Percentiles rank a stretch among this genome's conserved stretches.
These are phyloP conservation scores for Neospermospora avenae DNA, from an alignment of 2,329 filamentous ascomycete genomes.

Conservation along the genomic window DNA sequence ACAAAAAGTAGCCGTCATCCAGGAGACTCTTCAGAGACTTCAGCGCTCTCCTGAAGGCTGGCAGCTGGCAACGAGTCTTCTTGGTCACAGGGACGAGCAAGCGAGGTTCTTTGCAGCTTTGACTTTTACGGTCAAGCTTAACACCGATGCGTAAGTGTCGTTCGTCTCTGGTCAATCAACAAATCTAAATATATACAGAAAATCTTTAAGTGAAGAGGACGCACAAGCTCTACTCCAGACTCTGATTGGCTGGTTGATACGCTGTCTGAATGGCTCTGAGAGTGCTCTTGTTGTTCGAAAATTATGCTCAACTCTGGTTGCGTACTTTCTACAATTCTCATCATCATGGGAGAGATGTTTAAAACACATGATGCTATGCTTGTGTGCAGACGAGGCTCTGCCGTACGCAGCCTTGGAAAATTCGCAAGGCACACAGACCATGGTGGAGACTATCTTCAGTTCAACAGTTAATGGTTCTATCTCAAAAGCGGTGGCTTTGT, in stretches of 20 bases:
- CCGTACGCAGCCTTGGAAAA: conserved; percentile 47
- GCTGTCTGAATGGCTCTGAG: conserved; percentile 48
- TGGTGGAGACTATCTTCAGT: conserved; percentile 46
- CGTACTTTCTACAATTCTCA: conserved; percentile 71
- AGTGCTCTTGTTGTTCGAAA: conserved; percentile 66
- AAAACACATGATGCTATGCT: conserved; percentile 58
- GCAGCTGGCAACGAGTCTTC: conserved; percentile 75
- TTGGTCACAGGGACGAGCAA: conserved; percentile 66
- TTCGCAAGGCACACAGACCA: conserved; percentile 41
- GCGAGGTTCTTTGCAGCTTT: conserved; percentile 90
- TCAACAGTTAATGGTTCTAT: conserved; percentile 40
- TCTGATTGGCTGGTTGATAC: conserved; percentile 60
- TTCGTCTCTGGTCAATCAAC: not conserved
- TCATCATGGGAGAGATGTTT: conserved; percentile 64
- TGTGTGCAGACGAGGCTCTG: conserved; percentile 46
- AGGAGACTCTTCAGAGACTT: conserved; percentile 73
- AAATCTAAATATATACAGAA: conserved; percentile 34
- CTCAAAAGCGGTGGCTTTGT: conserved; percentile 43
- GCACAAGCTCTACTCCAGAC: conserved; percentile 57
- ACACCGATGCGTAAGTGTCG: conserved; percentile 69
- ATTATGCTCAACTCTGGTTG: conserved; percentile 72
- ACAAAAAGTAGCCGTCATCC: conserved; percentile 49
- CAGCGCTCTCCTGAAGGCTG: conserved; percentile 81
- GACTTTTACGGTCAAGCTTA: conserved; percentile 91
- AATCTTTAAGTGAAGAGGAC: conserved; percentile 53